A percentile compares a stretch with the other conserved stretches of the same genome.
These are phyloP conservation scores for Beauveria caledonica DNA, from an alignment of 2,329 filamentous ascomycete species.

Conservation along the genomic window DNA sequence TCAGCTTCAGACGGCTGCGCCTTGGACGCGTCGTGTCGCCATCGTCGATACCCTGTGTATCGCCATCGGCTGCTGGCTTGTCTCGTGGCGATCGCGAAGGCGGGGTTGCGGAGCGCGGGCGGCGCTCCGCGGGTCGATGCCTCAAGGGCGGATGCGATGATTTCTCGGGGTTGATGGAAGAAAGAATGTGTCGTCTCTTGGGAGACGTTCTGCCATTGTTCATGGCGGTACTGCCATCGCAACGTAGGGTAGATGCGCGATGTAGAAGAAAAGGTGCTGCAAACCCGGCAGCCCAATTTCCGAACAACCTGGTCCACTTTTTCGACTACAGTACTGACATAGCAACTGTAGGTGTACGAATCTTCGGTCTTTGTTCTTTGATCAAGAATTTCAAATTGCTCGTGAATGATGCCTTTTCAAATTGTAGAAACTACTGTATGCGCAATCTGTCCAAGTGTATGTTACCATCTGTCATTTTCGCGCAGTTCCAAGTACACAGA, in stretches of 20 bases:
- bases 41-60: slow-evolving; percentile 13
- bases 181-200: slow-evolving; percentile 39
- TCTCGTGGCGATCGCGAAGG: not conserved
- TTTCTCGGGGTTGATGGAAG: slow-evolving; percentile 36
- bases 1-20: slow-evolving; percentile 26
- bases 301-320: no score
- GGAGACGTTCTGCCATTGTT: slow-evolving; percentile 26
- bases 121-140: not conserved
- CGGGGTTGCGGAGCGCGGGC: slow-evolving; percentile 3
- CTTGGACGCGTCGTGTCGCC: slow-evolving; percentile 19
- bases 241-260: not conserved
- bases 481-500: no score
- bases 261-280: not conserved
- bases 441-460: no score
- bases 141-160: not conserved
- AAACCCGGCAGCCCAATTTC: no score
- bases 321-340: no score
- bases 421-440: no score
- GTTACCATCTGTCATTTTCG: no score
- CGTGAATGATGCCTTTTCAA: no score
- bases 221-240: slow-evolving; percentile 24
- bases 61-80: not conserved
- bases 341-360: no score
- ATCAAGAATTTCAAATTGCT: no score
- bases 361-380: no score